A percentile compares a stretch with the other conserved stretches of the same genome.
Conservation (phyloP, 306 rosid species). For the Quercus cerris region DNA sequence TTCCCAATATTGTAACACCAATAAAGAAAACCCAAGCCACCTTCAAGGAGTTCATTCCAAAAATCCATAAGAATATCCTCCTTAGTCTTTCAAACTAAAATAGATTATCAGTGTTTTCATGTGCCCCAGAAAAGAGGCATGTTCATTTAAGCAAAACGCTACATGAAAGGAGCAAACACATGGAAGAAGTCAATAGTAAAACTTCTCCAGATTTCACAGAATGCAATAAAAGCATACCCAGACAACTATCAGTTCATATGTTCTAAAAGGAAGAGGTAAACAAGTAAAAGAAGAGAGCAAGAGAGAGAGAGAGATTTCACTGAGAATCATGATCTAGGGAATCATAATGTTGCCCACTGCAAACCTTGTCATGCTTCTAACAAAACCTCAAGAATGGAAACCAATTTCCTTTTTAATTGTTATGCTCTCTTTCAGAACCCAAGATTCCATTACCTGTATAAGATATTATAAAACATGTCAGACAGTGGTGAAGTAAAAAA, state of each 20-base stretch:
- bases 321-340: not conserved
- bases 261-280: not conserved
- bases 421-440: not conserved
- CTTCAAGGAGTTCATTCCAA: not conserved
- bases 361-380: not conserved
- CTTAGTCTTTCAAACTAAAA: not conserved
- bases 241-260: not conserved
- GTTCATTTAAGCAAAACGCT: not conserved
- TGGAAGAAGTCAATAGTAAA: not conserved
- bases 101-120: not conserved
- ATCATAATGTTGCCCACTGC: not conserved
- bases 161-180: not conserved
- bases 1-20: not conserved
- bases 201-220: not conserved
- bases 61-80: not conserved
- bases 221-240: not conserved
- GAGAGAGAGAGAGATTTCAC: not conserved
- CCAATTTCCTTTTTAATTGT: not conserved
- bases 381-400: not conserved
- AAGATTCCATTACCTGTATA: slow-evolving; percentile 21
- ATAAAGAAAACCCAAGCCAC: not conserved
- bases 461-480: not conserved
- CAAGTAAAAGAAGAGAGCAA: not conserved
- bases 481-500: not conserved
- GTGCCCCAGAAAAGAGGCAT: not conserved